Percentiles rank a stretch among this genome's conserved stretches.
Conservation (phyloP, 352 stramenopile genomes). For the Salisapilia sapeloensis region DNA sequence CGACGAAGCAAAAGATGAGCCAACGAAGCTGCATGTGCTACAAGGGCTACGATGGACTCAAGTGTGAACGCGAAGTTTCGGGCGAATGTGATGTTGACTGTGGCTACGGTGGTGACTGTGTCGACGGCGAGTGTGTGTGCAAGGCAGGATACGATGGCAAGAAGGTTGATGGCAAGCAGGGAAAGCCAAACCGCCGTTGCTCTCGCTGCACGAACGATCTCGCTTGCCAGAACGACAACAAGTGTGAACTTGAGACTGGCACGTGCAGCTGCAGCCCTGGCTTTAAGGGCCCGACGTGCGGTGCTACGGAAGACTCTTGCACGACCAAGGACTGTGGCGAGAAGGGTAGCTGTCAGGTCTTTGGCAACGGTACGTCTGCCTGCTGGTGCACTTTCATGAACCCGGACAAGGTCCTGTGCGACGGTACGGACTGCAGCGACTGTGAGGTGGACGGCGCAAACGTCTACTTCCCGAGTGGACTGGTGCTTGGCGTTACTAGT, state of each 20-base stretch:
- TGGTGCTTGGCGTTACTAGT: conserved; percentile 15
- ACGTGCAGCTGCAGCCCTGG: conserved; percentile 30
- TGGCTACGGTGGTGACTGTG: conserved; percentile 25
- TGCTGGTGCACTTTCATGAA: conserved; percentile 25
- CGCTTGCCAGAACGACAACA: conserved; percentile 30
- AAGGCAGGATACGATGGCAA: conserved; percentile 27
- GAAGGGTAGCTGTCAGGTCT: conserved; percentile 18
- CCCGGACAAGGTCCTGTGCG: conserved; percentile 16
- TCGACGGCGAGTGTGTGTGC: conserved; percentile 25
- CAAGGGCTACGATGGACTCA: conserved; percentile 19
- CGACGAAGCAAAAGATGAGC: conserved; percentile 33
- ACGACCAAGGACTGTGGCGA: conserved; percentile 18
- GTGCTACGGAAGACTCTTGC: conserved; percentile 26
- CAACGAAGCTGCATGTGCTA: conserved; percentile 36
- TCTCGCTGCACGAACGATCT: conserved; percentile 29
- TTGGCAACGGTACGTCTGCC: conserved; percentile 20
- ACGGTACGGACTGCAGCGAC: conserved; percentile 16
- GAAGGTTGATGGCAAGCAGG: conserved; percentile 18
- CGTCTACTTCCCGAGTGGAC: conserved; percentile 15
- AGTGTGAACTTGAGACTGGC: conserved; percentile 27
- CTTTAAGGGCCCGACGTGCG: conserved; percentile 28
- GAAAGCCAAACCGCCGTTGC: conserved; percentile 27
- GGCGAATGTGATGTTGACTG: conserved; percentile 37
- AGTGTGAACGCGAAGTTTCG: conserved; percentile 27
- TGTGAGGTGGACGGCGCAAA: conserved; percentile 9